A percentile compares a stretch with the other conserved stretches of the same genome.
Conservation (phyloP, 2,329 filamentous ascomycete genomes). For the Ophiostoma tasmaniense region DNA sequence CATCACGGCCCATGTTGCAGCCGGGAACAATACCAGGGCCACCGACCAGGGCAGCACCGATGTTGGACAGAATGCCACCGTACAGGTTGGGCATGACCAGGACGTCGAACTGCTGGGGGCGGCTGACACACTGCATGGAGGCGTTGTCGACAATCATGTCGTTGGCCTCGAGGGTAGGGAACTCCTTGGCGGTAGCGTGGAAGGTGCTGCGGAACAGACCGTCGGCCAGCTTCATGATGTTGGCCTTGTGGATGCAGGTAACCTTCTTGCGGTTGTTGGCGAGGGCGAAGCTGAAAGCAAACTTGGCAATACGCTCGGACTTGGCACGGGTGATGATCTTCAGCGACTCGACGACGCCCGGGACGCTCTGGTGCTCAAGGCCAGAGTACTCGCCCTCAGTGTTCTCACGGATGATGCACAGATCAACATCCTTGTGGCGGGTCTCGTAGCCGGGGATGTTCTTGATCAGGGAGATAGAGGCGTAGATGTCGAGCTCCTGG, state of each 20-base stretch:
- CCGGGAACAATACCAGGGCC: conserved; percentile 95
- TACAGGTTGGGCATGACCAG: conserved; percentile 99
- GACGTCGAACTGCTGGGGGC: conserved; percentile 97
- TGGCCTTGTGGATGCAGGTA: conserved; percentile 99
- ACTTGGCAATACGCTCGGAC: conserved; percentile 98
- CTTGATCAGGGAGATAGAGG: conserved; percentile 95
- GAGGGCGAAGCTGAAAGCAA: conserved; percentile 93
- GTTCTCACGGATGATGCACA: conserved; percentile 99
- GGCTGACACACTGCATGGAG: conserved; percentile 96
- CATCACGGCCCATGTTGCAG: conserved; percentile 98
- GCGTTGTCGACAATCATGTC: conserved; percentile 99
- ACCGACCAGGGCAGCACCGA: conserved; percentile 92
- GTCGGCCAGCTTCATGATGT: conserved; percentile 99
- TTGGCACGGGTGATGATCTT: conserved; percentile 99
- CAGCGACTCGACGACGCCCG: conserved; percentile 94
- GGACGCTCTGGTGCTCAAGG: conserved; percentile 95
- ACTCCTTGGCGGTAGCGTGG: conserved; percentile 87
- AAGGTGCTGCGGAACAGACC: conserved; percentile 98
- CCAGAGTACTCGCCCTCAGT: conserved; percentile 99
- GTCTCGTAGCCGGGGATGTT: conserved; percentile 99
- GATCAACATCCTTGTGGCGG: conserved; percentile 91
- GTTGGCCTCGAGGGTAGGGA: conserved; percentile 89
- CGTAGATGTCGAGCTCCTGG: conserved; percentile 99
- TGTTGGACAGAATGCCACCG: conserved; percentile 98
- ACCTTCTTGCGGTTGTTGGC: conserved; percentile 99